Base-by-base conservation (phyloP, 2,329 filamentous ascomycete genomes). In the Ascochyta fabae region DNA sequence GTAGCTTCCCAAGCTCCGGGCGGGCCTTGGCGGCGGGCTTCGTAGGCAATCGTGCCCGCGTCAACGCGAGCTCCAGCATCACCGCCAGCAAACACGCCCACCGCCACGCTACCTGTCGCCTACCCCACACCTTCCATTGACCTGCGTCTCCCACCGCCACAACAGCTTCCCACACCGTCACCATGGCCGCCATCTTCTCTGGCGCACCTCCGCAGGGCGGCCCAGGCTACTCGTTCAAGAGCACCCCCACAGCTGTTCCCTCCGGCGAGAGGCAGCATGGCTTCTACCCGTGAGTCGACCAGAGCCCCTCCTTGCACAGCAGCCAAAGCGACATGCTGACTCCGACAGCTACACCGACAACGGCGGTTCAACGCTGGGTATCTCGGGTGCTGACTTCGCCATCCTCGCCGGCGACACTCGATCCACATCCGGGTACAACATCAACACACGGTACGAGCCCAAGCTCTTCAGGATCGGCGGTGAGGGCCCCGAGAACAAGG, bases 401-500 rank as follows among this genome's bases (percentile, higher is more conserved):
- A 96, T 99, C 80, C 87, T 99, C 76, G 95, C 95, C 40, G 95
- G 96, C 79, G 95, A 99, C 82, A 99, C 95, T 68, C 91, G 95
- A 75, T 91, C 92, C 73, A 96, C 93, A 52, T 90, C 91, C 63
- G 95, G 96, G 75, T 99, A 77, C 87, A 97, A 90, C 84, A 99
- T 99, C 88, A 97, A 99, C 86, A 93, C 93, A 56, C 90, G 95
- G 71, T 94, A 91, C 82, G 86, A 89, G 56, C 95, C 95, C 53
- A 99, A 99, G 80, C 90, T 99, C 61, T 99, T 96, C 86, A 92
- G 91, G 79, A 96, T 99, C 67, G 95, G 96, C 58, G 95, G 94
- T 49, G 91, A 93, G 58, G 93, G 90, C 38, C 86, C 92, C 48
- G 88, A 91, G 52, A 91, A 96, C 75, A 86, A 90, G 58, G 91